phyloP scores from a whole-genome alignment of 768 basidiomycete genomes.

The Naematelia aurantialba region DNA sequence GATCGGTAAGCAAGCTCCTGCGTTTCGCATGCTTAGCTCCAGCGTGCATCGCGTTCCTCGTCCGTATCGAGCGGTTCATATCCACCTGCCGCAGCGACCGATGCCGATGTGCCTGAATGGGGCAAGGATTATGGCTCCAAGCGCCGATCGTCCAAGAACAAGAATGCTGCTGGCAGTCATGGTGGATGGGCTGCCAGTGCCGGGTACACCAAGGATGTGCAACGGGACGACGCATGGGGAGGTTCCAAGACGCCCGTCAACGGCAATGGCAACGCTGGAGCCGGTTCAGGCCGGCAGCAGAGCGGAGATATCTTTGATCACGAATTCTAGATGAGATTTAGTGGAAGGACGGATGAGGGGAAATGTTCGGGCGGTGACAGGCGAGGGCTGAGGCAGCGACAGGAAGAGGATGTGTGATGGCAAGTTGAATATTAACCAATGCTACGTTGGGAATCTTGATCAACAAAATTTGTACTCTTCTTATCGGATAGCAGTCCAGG shows the following conservation, averaged over 20 bases:
- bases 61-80: conserved; percentile 6
- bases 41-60: conserved; percentile 18
- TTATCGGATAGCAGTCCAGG: not conserved
- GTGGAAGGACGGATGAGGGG: not conserved
- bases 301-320: conserved; percentile 6
- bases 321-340: conserved; percentile 7
- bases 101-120: conserved; percentile 50
- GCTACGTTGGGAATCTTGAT: not conserved
- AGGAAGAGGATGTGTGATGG: too few species aligned
- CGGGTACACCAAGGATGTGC: conserved; percentile 9
- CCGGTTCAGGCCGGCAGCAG: not conserved
- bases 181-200: conserved; percentile 8
- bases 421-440: too few species aligned
- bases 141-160: conserved; percentile 19
- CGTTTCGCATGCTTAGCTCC: not conserved
- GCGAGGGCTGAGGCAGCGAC: too few species aligned
- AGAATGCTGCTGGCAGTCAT: conserved; percentile 12
- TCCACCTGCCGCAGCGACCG: conserved; percentile 23
- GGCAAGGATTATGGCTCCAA: conserved; percentile 48
- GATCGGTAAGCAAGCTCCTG: conserved; percentile 15
- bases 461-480: not conserved
- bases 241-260: not conserved
- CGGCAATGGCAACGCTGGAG: not conserved
- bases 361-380: too few species aligned
- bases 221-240: conserved; percentile 7